Base-by-base conservation (phyloP, 345 rosid species). In the Lenwebbia sp. region DNA sequence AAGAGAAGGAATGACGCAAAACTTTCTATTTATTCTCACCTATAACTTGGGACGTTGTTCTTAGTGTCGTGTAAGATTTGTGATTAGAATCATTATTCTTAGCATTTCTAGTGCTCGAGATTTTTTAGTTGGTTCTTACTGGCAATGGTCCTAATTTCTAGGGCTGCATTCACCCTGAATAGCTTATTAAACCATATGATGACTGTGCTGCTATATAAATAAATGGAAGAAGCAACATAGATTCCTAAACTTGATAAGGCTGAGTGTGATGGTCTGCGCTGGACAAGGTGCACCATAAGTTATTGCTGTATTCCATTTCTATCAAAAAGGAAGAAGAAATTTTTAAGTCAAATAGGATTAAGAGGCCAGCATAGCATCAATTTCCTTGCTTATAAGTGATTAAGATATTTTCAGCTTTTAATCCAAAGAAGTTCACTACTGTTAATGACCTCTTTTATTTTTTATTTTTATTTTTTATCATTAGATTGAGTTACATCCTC, bases 401-500 rank as follows among this genome's bases (percentile, higher is more conserved):
- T 49, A 82, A 82, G 30, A 53, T 30, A 37, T 83, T 83, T 37
- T n/a, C 44, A 37, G 47, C 60, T 52, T 83, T 70, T 44, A 70
- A 70, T 70, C 13, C 13, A 65, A 30, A 52, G 84, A 26, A 82
- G 40, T 53, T 51, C 23, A 25, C 53, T 53, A 19, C 23, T 82
- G 40, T 82, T 22, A 49, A 47, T 82, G 52, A 54, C 55, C 76
- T 85, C n/a, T 87, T 56, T 51, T 85, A 50, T 81, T 41, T 52
- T 86, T 15, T 44, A 44, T 84, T 70, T 62, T 86, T 82, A 2
- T 55, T 62, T 86, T 83, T 4, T 52, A 47, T 87, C 50, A 49
- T 56, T 82, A 94, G 97, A 44, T 94, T 52, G 92, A 91, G 51
- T 88, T 94, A 90, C 90, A 83, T 50, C 89, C 92, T 70, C 92